Evolutionary conservation across 768 basidiomycete genomes (phyloP), one percentile per base, ranked within the genome.

Genomic region (Phylloporus arenicola): DNA sequence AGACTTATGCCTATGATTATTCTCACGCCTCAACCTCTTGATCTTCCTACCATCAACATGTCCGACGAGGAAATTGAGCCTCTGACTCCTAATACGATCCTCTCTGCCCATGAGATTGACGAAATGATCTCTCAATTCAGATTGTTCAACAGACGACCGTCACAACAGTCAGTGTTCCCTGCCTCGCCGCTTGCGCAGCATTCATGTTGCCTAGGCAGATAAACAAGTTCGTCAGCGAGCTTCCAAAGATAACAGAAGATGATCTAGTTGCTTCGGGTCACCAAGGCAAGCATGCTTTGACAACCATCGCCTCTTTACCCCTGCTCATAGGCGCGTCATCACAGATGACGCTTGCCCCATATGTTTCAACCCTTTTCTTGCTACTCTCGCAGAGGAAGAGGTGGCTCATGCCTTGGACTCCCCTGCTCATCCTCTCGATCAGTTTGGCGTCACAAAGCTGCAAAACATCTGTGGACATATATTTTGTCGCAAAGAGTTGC

Each of bases 401-500:
- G 75, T 75, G 45, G 85, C 86, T 1, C 59, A 70, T 20, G 88
- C 75, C 7, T 85, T 90, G 83, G 87, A 90, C 59, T 86, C 87
- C 2, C 86, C 88, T 4, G 85, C 87, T 9, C 77, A 84, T 53
- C 77, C 86, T 14, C 56, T 72, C n/a, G 83, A 88, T 54, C 75
- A 81, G 33, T 65, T 86, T 1, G 89, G 89, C 3, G 80, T 90
- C 19, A 87, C 86, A 19, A 77, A 72, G 56, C 68, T 92, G 8
- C 70, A 49, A 62, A 75, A 58, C 50, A 74, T 57, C 68, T 80
- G 82, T 55, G 75, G 80, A 13, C 88, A 92, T 62, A 57, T 85
- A n/a, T 91, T 90, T 60, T 91, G 88, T 64, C 77, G 86, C 57
- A 81, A 80, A 71, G 88, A 91, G 88, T 90, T 72, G 63, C 68